phyloP scores from a whole-genome alignment of 2,329 filamentous ascomycete genomes.

The Xylaria sp. region DNA sequence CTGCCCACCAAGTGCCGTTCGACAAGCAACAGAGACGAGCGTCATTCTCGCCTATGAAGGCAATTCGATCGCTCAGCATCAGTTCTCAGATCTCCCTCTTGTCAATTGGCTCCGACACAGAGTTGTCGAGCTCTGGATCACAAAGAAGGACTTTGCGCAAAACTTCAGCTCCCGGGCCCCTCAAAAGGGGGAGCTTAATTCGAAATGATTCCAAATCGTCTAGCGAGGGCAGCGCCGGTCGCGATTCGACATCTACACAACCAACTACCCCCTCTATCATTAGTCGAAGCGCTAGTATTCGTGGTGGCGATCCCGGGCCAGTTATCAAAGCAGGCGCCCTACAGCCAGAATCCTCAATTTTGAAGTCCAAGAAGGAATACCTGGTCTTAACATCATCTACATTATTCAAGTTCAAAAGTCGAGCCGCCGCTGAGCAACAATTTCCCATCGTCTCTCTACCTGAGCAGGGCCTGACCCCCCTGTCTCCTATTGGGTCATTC shows the following conservation, averaged over 20 bases:
- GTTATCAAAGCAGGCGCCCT: constrained; percentile 59
- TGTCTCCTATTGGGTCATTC: constrained; percentile 51
- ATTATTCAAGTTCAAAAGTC: constrained; percentile 61
- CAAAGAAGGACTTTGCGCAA: constrained; percentile 45
- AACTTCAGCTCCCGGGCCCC: constrained; percentile 38
- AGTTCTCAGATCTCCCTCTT: constrained; percentile 46
- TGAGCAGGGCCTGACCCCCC: constrained; percentile 48
- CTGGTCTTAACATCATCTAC: constrained; percentile 63
- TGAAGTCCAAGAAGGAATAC: constrained; percentile 62
- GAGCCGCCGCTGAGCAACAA: constrained; percentile 58
- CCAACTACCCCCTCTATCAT: constrained; percentile 47
- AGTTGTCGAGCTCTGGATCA: constrained; percentile 35
- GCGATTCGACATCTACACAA: constrained; percentile 46
- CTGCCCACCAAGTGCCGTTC: constrained; percentile 37
- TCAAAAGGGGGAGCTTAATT: constrained; percentile 42
- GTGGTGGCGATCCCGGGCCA: constrained; percentile 41
- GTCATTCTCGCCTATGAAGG: constrained; percentile 48
- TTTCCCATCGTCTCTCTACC: constrained; percentile 56
- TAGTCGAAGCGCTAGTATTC: constrained; percentile 46
- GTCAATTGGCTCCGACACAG: constrained; percentile 44
- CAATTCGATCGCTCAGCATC: constrained; percentile 48
- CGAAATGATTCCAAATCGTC: constrained; percentile 48
- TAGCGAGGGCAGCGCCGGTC: constrained; percentile 43
- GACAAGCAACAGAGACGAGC: constrained; percentile 43
- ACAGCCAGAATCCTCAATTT: constrained; percentile 60